phyloP scores from a whole-genome alignment of 192 early-diverging fungal genomes.

The Coemansia sp. region DNA sequence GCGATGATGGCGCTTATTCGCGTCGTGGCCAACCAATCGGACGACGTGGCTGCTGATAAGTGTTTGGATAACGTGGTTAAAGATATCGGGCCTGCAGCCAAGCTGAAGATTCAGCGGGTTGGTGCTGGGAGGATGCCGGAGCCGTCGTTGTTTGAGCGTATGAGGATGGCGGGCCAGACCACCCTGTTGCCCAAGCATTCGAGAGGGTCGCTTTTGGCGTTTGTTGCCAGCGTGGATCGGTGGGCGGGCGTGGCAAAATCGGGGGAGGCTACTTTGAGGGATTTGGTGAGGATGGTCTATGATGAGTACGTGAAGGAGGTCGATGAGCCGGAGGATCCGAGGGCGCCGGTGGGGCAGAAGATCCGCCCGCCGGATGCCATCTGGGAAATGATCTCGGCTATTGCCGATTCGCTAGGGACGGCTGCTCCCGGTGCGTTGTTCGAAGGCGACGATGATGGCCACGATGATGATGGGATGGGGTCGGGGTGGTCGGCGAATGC shows the following conservation, averaged over 20 bases:
- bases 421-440: slow-evolving; percentile 1
- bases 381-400: slow-evolving; percentile 27
- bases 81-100: slow-evolving; percentile 17
- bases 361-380: slow-evolving; percentile 13
- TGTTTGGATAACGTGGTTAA: slow-evolving; percentile 33
- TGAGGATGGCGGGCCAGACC: not conserved
- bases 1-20: slow-evolving; percentile 42
- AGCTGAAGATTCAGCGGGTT: slow-evolving; percentile 9
- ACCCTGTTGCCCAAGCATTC: slow-evolving; percentile 10
- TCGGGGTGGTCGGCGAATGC: not conserved
- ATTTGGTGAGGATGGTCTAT: slow-evolving; percentile 22
- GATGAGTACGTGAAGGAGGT: slow-evolving; percentile 15
- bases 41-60: slow-evolving; percentile 32
- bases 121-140: not conserved
- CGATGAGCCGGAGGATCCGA: not conserved
- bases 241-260: slow-evolving; percentile 14
- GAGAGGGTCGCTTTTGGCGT: slow-evolving; percentile 18
- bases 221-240: slow-evolving; percentile 11
- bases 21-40: slow-evolving; percentile 29
- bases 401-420: slow-evolving; percentile 22
- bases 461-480: not conserved
- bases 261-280: slow-evolving; percentile 7
- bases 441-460: not conserved
- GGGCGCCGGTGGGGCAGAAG: not conserved
- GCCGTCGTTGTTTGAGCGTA: not conserved